A percentile compares a stretch with the other conserved stretches of the same genome.
Evolutionary conservation across 176 grass and related monocot genomes (phyloP).

Genomic region (Phragmites australis): DNA sequence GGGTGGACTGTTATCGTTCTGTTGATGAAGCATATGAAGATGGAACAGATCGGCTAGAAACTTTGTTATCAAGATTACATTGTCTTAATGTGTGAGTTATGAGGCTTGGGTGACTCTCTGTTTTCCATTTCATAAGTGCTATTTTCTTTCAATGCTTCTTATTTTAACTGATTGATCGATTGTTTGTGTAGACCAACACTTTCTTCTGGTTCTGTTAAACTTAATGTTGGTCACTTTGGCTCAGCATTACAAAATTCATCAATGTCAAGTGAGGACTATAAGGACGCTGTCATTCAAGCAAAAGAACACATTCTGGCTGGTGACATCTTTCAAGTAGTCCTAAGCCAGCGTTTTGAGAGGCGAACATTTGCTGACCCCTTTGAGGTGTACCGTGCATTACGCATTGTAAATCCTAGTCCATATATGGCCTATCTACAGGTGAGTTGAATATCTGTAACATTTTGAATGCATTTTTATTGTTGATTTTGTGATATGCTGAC

Average conservation of each 20-base stretch:
- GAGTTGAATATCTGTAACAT: conserved; percentile 11
- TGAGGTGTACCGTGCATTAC: conserved; percentile 88
- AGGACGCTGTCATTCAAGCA: conserved; percentile 63
- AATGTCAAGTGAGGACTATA: conserved; percentile 71
- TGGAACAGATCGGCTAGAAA: conserved; percentile 48
- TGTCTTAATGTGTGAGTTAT: conserved; percentile 72
- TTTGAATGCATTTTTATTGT: neutral
- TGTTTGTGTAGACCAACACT: conserved; percentile 65
- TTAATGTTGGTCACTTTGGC: conserved; percentile 63
- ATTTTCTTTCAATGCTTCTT: neutral
- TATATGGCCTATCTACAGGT: conserved; percentile 96
- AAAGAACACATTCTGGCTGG: conserved; percentile 84
- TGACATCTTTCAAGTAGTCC: conserved; percentile 92
- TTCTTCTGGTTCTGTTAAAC: conserved; percentile 64
- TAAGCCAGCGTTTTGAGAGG: conserved; percentile 90
- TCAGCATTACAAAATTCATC: conserved; percentile 67
- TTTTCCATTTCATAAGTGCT: neutral
- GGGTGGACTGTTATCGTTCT: conserved; percentile 56
- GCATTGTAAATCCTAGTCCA: conserved; percentile 89
- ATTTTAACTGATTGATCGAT: conserved; percentile 5
- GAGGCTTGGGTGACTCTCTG: neutral
- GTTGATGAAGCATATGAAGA: conserved; percentile 84
- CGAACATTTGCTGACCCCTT: conserved; percentile 82
- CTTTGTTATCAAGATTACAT: conserved; percentile 80
- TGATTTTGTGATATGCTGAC: conserved; percentile 2